phyloP scores from a whole-genome alignment of 129 eudicot genomes.

The Ambrosia trifida region DNA sequence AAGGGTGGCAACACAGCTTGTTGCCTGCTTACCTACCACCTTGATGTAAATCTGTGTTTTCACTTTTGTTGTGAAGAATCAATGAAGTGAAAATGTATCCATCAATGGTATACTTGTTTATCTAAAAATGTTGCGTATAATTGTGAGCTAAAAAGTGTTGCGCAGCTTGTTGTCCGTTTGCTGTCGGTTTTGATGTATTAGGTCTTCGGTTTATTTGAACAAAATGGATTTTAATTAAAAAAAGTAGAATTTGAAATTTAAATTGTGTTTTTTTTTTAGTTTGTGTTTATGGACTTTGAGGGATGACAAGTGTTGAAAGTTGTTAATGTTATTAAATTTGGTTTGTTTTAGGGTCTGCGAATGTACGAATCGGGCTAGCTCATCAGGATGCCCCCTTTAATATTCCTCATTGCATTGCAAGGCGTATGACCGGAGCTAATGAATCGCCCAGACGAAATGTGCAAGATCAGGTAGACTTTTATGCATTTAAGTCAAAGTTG shows the following conservation, averaged over 20 bases:
- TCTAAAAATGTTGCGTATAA: not conserved
- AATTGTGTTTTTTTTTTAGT: not conserved
- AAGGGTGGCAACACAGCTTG: too few species aligned
- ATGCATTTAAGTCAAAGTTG: not conserved
- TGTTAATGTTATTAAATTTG: not conserved
- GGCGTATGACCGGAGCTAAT: constrained; percentile 70
- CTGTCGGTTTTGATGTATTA: too few species aligned
- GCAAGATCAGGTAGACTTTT: constrained; percentile 66
- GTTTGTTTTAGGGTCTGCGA: constrained; percentile 67
- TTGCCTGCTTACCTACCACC: too few species aligned
- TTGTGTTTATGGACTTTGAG: not conserved
- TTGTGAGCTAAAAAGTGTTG: not conserved
- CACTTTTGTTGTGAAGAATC: too few species aligned
- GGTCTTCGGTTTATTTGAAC: too few species aligned
- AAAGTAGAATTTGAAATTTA: not conserved
- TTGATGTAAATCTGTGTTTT: too few species aligned
- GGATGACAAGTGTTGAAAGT: not conserved
- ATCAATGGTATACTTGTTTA: too few species aligned
- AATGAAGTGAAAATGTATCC: too few species aligned
- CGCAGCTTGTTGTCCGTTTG: too few species aligned
- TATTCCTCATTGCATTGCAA: constrained; percentile 89
- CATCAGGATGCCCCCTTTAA: constrained; percentile 70
- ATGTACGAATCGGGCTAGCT: constrained; percentile 75
- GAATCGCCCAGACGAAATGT: constrained; percentile 62
- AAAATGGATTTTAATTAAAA: too few species aligned